Conservation (phyloP, 164 flowering plant species). For the Buxus sempervirens region DNA sequence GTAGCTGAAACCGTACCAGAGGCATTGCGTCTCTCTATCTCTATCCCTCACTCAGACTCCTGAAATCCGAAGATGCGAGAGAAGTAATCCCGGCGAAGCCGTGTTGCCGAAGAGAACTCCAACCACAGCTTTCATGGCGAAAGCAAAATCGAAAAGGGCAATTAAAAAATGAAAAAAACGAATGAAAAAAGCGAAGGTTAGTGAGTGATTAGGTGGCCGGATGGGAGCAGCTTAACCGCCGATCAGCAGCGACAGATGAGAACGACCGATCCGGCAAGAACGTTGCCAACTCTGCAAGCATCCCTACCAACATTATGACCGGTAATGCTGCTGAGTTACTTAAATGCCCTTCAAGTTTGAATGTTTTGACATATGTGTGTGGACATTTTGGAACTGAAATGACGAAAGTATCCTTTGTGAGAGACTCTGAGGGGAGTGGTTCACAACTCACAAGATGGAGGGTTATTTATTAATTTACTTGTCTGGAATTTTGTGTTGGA, state of each 20-base stretch:
- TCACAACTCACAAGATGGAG: too few relatives aligned
- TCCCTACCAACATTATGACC: conserved; percentile 9
- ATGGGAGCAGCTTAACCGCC: conserved; percentile 62
- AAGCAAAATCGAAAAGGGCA: not conserved
- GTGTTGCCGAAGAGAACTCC: not conserved
- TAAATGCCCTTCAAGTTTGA: not conserved
- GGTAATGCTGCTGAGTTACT: not conserved
- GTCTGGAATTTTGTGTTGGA: too few relatives aligned
- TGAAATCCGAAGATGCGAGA: not conserved
- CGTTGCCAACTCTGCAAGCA: conserved; percentile 29
- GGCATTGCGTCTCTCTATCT: conserved; percentile 48
- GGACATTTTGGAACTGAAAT: not conserved
- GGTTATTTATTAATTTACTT: too few relatives aligned
- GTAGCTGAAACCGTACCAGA: conserved; percentile 51
- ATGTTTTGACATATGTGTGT: not conserved
- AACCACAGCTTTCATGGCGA: conserved; percentile 14
- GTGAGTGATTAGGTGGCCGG: conserved; percentile 39
- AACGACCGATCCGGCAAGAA: not conserved
- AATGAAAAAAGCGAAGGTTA: conserved; percentile 2
- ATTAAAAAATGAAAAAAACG: conserved; percentile 7
- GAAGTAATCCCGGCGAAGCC: conserved; percentile 1
- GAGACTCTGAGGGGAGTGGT: too few relatives aligned
- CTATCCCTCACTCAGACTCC: not conserved
- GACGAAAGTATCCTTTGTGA: conserved; percentile 1
- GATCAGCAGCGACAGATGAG: conserved; percentile 1